Percentiles rank a stretch among this genome's conserved stretches.
These are phyloP conservation scores for Phaeosphaeriaceae sp. DNA, from an alignment of 2,329 filamentous ascomycete species.

Conservation along the genomic window DNA sequence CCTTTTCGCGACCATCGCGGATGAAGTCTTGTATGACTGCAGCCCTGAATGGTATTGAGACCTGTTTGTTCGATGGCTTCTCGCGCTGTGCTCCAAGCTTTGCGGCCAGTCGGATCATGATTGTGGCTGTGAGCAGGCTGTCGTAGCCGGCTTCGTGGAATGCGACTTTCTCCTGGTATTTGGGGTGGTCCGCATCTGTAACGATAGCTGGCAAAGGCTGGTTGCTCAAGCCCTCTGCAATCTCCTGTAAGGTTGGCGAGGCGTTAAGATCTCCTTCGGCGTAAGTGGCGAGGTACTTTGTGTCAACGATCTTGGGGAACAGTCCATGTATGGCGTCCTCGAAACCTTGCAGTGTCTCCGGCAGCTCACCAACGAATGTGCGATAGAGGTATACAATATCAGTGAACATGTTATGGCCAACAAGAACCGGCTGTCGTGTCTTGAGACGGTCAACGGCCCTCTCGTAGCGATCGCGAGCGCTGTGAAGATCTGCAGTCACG, in stretches of 20 bases:
- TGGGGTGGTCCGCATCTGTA: slow-evolving; percentile 39
- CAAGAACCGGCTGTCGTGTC: slow-evolving; percentile 58
- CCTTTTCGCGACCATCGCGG: slow-evolving; percentile 26
- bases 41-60: background rate
- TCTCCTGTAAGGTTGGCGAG: slow-evolving; percentile 57
- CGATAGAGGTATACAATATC: slow-evolving; percentile 71
- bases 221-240: slow-evolving; percentile 53
- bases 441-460: slow-evolving; percentile 54
- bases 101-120: slow-evolving; percentile 64
- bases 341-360: slow-evolving; percentile 63
- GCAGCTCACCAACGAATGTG: slow-evolving; percentile 68
- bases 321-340: slow-evolving; percentile 57
- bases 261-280: slow-evolving; percentile 62
- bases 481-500: slow-evolving; percentile 45
- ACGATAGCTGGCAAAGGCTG: slow-evolving; percentile 54
- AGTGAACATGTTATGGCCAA: slow-evolving; percentile 72
- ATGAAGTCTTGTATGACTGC: slow-evolving; percentile 20
- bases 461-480: slow-evolving; percentile 48
- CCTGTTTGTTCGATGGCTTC: background rate
- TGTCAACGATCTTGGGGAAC: slow-evolving; percentile 68
- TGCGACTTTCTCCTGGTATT: slow-evolving; percentile 52
- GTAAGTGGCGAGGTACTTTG: slow-evolving; percentile 69
- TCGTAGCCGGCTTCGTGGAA: slow-evolving; percentile 71
- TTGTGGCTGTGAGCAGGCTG: slow-evolving; percentile 66
- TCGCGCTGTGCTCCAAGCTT: slow-evolving; percentile 54